Conservation (phyloP, 176 grass and related monocot species). For the Triticum turgidum region DNA sequence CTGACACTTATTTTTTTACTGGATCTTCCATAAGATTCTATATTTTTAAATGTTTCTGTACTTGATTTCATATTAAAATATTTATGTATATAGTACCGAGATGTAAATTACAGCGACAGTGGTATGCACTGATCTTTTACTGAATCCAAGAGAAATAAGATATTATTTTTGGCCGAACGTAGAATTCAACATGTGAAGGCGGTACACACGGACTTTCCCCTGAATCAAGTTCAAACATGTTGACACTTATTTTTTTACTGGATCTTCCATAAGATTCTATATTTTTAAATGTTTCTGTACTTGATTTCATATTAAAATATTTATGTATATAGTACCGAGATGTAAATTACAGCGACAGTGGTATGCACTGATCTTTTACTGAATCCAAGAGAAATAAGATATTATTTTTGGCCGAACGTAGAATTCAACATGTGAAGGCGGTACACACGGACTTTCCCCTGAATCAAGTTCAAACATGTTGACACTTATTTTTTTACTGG, state of each 20-base stretch:
- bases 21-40: not conserved
- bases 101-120: not conserved
- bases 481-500: too few species aligned
- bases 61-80: too few species aligned
- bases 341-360: too few species aligned
- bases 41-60: not conserved
- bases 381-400: too few species aligned
- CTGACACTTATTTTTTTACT: not conserved
- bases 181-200: not conserved
- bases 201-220: not conserved
- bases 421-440: too few species aligned
- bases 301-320: too few species aligned
- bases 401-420: too few species aligned
- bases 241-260: not conserved
- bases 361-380: too few species aligned
- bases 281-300: not conserved
- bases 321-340: too few species aligned
- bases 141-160: not conserved
- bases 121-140: not conserved
- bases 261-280: not conserved
- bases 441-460: too few species aligned
- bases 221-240: not conserved
- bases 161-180: not conserved
- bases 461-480: too few species aligned
- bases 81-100: too few species aligned